Conservation (phyloP, 2,329 filamentous ascomycete genomes). For the Phialocephala sp. region DNA sequence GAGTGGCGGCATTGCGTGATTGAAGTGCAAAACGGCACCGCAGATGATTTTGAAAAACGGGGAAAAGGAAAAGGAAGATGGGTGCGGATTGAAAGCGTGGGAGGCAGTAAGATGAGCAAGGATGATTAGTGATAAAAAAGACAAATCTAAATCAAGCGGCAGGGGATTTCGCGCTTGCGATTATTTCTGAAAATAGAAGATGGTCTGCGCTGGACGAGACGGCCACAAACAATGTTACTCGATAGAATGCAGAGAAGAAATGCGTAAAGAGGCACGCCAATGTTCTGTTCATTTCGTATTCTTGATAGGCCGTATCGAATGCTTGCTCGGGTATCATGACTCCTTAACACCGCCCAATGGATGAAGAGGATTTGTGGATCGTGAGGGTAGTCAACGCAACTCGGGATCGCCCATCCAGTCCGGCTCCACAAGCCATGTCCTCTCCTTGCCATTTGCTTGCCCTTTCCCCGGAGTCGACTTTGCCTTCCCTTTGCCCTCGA, state of each 20-base stretch:
- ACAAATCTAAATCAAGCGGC: not conserved
- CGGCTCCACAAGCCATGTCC: constrained; percentile 37
- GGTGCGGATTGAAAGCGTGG: not conserved
- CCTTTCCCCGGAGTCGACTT: constrained; percentile 6
- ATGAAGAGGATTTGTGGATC: not conserved
- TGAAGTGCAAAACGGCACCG: not conserved
- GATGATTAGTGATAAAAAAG: constrained; percentile 4
- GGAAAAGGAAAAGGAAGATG: not conserved
- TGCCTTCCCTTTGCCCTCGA: constrained; percentile 12
- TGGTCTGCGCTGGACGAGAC: not conserved
- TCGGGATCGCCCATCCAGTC: constrained; percentile 45
- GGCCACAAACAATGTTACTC: not conserved
- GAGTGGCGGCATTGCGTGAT: constrained; percentile 3
- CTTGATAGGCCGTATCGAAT: not conserved
- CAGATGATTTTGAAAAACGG: not conserved
- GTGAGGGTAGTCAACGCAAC: constrained; percentile 34
- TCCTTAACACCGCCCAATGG: constrained; percentile 25
- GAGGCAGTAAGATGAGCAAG: not conserved
- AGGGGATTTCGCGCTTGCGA: not conserved
- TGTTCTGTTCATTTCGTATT: not conserved
- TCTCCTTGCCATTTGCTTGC: constrained; percentile 26
- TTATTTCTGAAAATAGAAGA: not conserved
- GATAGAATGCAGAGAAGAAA: not conserved
- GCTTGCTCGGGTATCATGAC: constrained; percentile 33
- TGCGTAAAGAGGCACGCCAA: not conserved